Evolutionary conservation across 1,284 basidiomycete species (phyloP).

Genomic region (Cryptococcus amylolentus): DNA sequence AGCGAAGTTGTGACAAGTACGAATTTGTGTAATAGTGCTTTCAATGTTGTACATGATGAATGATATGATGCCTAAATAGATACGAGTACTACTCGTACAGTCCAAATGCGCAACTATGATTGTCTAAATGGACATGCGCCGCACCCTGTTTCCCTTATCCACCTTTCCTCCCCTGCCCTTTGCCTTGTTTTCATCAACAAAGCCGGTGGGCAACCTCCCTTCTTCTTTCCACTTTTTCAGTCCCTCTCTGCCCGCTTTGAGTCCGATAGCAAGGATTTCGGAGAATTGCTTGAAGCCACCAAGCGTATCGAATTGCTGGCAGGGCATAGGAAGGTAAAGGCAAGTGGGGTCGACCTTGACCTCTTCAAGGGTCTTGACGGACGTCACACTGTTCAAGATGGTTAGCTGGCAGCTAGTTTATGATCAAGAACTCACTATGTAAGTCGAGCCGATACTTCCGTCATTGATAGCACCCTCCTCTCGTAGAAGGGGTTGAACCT

Average conservation of each 20-base stretch:
- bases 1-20: not conserved
- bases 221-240: constrained; percentile 77
- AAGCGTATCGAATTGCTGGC: constrained; percentile 57
- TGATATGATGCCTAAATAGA: not conserved
- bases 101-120: not conserved
- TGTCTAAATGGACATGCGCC: constrained; percentile 17
- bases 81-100: no score
- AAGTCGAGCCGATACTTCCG: constrained; percentile 91
- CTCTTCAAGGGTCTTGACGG: constrained; percentile 89
- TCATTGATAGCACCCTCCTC: constrained; percentile 80
- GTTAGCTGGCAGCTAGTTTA: not conserved
- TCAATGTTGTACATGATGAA: not conserved
- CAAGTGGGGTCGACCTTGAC: constrained; percentile 85
- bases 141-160: constrained; percentile 34
- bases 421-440: constrained; percentile 68
- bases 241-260: constrained; percentile 67
- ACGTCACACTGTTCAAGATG: constrained; percentile 70
- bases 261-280: constrained; percentile 73
- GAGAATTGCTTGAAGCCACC: constrained; percentile 48
- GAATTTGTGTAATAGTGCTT: not conserved
- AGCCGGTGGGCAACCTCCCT: constrained; percentile 69
- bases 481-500: constrained; percentile 75
- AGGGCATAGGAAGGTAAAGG: constrained; percentile 92
- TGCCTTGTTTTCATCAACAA: constrained; percentile 52
- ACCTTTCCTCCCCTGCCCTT: constrained; percentile 17